Percentiles rank a stretch among this genome's conserved stretches.
Evolutionary conservation across 345 rosid genomes (phyloP).

Genomic region (Viola odorata): DNA sequence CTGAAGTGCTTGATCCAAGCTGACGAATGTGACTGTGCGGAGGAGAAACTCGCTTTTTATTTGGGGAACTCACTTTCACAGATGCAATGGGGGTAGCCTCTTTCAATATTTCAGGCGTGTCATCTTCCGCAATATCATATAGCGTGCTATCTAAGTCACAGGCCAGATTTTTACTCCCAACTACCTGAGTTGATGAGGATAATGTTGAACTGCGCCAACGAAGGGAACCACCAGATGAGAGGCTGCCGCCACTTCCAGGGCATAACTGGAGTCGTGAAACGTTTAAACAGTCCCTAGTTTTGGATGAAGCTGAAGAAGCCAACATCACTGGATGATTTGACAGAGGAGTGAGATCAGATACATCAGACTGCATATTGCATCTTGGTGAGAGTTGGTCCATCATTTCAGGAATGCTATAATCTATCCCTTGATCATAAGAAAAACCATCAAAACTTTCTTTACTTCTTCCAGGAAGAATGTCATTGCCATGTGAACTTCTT

Average conservation of each 20-base stretch:
- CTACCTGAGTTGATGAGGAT: conserved; percentile 29
- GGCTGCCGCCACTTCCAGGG: conserved; percentile 25
- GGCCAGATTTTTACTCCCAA: conserved; percentile 28
- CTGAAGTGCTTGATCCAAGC: conserved; percentile 33
- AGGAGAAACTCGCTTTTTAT: conserved; percentile 49
- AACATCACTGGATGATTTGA: conserved; percentile 13
- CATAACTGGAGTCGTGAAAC: conserved; percentile 20
- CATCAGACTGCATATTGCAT: conserved; percentile 21
- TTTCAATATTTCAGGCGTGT: conserved; percentile 44
- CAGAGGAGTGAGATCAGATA: conserved; percentile 28
- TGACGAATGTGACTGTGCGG: conserved; percentile 25
- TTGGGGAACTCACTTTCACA: conserved; percentile 49
- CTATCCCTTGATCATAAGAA: conserved; percentile 19
- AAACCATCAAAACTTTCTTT: conserved; percentile 20
- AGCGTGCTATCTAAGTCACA: conserved; percentile 20
- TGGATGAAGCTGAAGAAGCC: conserved; percentile 33
- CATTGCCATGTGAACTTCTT: conserved; percentile 21
- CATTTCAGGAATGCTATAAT: conserved; percentile 20
- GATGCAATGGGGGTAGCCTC: conserved; percentile 30
- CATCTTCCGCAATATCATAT: conserved; percentile 33
- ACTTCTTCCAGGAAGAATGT: conserved; percentile 23
- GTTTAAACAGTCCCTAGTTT: conserved; percentile 24
- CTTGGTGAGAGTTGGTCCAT: conserved; percentile 26
- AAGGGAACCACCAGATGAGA: conserved; percentile 26
- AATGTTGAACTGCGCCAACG: conserved; percentile 35